Base-by-base conservation (phyloP, 257 asterid species). In the Gentiana macrophylla region DNA sequence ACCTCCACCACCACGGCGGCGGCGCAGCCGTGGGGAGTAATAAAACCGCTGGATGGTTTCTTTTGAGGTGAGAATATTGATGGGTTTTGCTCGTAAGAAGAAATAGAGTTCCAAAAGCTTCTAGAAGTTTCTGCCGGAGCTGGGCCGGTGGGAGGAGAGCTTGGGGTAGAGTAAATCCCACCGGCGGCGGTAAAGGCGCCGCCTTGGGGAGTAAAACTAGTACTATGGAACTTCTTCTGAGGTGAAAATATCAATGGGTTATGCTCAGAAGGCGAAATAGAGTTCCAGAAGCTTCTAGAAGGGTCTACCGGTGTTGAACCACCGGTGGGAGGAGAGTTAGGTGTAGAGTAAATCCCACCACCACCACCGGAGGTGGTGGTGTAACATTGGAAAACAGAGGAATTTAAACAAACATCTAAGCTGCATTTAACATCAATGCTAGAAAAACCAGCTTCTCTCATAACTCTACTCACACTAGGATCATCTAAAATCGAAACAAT, bases 371-470 rank as follows among this genome's bases (percentile, higher is more conserved):
- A 24, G 46, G 79, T 48, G 62, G 65, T 60, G 32, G 48, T 69
- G 51, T 79, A 84, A 60, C 78, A 75, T 57, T 77, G 84, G 49
- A 82, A 81, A 32, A 79, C 85, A 15, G 85, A 69, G 52, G 69
- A 59, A 49, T 61, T 60, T 2, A 74, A 32, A 53, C 57, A 67
- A 7, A 77, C 86, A 52, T 81, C 89, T 6, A 89, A 52, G 36
- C 72, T 77, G 53, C 12, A 67, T 61, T 88, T 88, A 10, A 83
- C 86, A 1, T 79, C 66, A 8, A 80, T 70, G 70, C 88, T 79
- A 12, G 86, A 82, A 55, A 88, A 85, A 0, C 97, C 95, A 49
- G 97, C 97, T 64, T 88, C 97, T 12, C 90, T 67, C 97, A 88
- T 85, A 33, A 85, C 95, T 66, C 94, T 62, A 51, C 91, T 83